Evolutionary conservation across 129 eudicot species (phyloP).

Genomic region (Sambucus nigra): DNA sequence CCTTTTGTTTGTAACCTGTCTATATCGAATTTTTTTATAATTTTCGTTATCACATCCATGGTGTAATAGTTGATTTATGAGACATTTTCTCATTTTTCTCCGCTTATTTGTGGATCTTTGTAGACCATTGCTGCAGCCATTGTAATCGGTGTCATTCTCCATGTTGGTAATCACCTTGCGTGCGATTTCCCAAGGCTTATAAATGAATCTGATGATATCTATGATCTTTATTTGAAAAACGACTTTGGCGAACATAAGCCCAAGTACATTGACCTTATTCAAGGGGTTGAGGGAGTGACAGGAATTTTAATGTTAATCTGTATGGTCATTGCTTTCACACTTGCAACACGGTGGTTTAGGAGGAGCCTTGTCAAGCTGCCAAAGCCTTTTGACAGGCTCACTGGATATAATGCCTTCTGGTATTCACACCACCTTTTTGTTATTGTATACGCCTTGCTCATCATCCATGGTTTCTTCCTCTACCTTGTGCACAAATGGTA

Average conservation of each 20-base stretch:
- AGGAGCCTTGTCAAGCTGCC: conserved; percentile 79
- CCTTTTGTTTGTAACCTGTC: not conserved
- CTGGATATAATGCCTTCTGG: conserved; percentile 98
- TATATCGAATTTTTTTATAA: not conserved
- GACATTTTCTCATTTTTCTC: not conserved
- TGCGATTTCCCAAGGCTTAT: conserved; percentile 94
- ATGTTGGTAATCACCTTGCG: conserved; percentile 88
- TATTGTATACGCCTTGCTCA: conserved; percentile 66
- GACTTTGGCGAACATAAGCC: conserved; percentile 58
- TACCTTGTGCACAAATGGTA: conserved; percentile 85
- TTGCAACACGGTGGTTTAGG: conserved; percentile 82
- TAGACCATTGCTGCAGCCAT: conserved; percentile 94
- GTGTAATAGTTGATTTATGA: not conserved
- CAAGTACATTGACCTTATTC: conserved; percentile 40
- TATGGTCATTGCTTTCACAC: conserved; percentile 64
- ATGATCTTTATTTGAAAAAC: conserved; percentile 20
- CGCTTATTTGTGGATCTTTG: conserved; percentile 5
- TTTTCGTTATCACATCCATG: not conserved
- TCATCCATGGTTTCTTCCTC: conserved; percentile 74
- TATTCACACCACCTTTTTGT: conserved; percentile 88
- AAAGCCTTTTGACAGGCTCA: conserved; percentile 80
- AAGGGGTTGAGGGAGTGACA: conserved; percentile 76
- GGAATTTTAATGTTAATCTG: conserved; percentile 71
- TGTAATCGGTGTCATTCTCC: conserved; percentile 74
- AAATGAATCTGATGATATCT: conserved; percentile 30